A percentile compares a stretch with the other conserved stretches of the same genome.
Conservation (phyloP, 148 eudicot genomes). For the Amaranthus cruentus region DNA sequence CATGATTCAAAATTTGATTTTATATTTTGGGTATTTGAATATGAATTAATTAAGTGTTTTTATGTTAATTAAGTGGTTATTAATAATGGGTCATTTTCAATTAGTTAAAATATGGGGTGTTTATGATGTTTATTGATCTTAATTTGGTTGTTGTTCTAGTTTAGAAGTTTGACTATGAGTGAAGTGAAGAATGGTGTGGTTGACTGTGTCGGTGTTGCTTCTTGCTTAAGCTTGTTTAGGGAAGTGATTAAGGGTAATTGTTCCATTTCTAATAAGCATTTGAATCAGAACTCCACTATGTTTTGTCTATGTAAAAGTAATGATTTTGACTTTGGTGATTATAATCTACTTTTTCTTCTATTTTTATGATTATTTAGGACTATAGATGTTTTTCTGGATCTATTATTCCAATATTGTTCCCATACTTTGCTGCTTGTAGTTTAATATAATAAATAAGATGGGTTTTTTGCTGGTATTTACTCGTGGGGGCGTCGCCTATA, state of each 20-base stretch:
- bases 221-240: not conserved
- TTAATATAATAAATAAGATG: too few species aligned
- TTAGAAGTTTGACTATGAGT: not conserved
- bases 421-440: conserved; percentile 6
- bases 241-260: not conserved
- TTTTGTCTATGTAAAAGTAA: not conserved
- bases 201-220: not conserved
- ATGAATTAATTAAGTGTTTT: not conserved
- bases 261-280: conserved; percentile 10
- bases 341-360: not conserved
- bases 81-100: not conserved
- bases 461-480: too few species aligned
- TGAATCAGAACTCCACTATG: conserved; percentile 12
- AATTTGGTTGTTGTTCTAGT: not conserved
- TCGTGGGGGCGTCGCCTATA: too few species aligned
- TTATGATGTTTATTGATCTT: conserved; percentile 12
- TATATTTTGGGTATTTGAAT: conserved; percentile 9
- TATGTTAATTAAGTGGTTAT: conserved; percentile 4
- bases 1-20: not conserved
- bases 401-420: conserved; percentile 7
- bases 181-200: not conserved
- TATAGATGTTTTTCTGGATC: conserved; percentile 20
- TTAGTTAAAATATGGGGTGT: not conserved
- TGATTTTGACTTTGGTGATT: conserved; percentile 7
- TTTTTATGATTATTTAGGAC: not conserved